These are phyloP conservation scores for Colletotrichum magnum DNA, from an alignment of 2,329 filamentous ascomycete species.

Conservation along the genomic window DNA sequence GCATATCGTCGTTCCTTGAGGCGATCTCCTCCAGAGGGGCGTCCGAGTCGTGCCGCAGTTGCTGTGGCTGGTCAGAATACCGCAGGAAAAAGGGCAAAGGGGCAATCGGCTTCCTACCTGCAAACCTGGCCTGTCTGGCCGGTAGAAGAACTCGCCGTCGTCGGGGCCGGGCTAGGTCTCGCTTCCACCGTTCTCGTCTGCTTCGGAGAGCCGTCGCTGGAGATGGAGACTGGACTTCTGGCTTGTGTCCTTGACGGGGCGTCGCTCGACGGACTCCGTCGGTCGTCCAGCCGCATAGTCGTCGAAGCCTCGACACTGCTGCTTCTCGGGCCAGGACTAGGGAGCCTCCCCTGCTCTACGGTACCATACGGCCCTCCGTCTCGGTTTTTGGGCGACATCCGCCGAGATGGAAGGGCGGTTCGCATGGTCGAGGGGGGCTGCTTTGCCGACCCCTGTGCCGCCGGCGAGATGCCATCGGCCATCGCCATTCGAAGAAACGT, in stretches of 20 bases:
- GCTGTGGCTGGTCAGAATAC: constrained; percentile 63
- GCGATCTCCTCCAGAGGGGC: constrained; percentile 93
- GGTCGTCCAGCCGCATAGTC: constrained; percentile 22
- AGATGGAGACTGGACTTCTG: constrained; percentile 36
- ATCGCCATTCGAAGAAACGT: constrained; percentile 40
- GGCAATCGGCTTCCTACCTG: constrained; percentile 65
- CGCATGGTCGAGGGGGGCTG: constrained; percentile 36
- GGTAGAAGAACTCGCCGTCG: constrained; percentile 36
- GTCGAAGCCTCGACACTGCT: constrained; percentile 3
- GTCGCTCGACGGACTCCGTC: constrained; percentile 41
- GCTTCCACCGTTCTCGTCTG: constrained; percentile 17
- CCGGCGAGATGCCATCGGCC: constrained; percentile 39
- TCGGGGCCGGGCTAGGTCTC: constrained; percentile 38
- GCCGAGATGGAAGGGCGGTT: constrained; percentile 41
- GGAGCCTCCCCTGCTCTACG: constrained; percentile 30
- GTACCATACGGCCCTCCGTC: constrained; percentile 27
- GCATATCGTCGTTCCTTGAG: constrained; percentile 94
- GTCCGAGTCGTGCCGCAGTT: constrained; percentile 97
- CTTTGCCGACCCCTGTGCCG: constrained; percentile 35
- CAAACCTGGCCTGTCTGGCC: constrained; percentile 75
- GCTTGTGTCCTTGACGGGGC: constrained; percentile 36
- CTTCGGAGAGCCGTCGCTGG: constrained; percentile 36
- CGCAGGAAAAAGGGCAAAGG: not conserved
- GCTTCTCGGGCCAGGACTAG: constrained; percentile 19
- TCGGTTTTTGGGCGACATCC: constrained; percentile 38